Evolutionary conservation across 1,284 basidiomycete species (phyloP), one percentile per base, ranked within the genome.

Genomic region (Moesziomyces aphidis): DNA sequence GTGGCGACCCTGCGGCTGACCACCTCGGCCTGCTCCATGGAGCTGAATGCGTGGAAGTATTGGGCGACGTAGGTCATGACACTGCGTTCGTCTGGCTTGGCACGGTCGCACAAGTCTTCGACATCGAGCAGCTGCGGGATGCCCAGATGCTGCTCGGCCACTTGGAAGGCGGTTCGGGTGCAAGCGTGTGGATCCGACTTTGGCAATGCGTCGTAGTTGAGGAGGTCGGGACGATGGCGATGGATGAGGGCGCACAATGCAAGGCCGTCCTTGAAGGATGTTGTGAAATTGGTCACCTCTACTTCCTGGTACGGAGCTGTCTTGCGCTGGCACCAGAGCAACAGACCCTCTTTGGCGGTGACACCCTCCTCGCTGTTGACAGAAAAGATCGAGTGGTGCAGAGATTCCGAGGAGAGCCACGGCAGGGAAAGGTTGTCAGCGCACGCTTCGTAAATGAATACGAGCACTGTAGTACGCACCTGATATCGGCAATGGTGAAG

Each of bases 401-500:
- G 11, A 34, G 31, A 13, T 5, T 34, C 13, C 31, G 10, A 34
- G 31, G 6, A 3, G 11, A 34, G 31, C 2, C 31, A 13, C 13
- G 31, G 31, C 3, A 22, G 15, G 42, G 4, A 44, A 44, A 45
- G 15, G n/a, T 13, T 10, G 42, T 53, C 42, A 45, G 39, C 42
- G 44, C 19, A 17, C 34, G 3, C 3, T n/a, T 13, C 21, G 3
- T 4, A 21, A 21, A 36, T 3, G 34, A 22, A 23, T 31, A 26
- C 4, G 10, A 13, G 15, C 3, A 34, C 31, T 11, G 39, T 3
- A 42, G 7, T 5, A 42, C 90, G 66, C 79, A 94, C 93, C 91
- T 96, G 87, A 99, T 98, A 81, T 96, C 95, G 19, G 96, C 95
- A 76, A 99, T 98, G 24, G 95, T 97, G 85, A 98, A 99, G 48